Base-by-base conservation (phyloP, 805 yeast genomes). In the Torulaspora delbrueckii region DNA sequence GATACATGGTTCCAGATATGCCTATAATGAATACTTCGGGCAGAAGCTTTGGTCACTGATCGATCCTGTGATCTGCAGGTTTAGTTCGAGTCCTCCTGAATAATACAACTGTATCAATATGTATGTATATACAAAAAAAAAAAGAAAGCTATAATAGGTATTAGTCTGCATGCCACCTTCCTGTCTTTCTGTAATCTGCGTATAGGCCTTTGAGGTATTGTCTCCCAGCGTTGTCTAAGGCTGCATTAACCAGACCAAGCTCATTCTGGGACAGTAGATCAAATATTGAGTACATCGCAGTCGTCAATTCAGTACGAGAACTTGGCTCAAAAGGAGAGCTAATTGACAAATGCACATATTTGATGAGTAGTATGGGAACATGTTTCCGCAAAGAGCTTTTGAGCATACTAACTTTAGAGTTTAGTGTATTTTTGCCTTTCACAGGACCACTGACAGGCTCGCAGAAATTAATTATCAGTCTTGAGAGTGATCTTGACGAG, bases 221-320 rank as follows among this genome's bases (percentile, higher is more conserved):
- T 54, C 86, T 77, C 3, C 93, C 84, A 32, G 85, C 77, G 18
- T 68, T 60, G 54, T 91, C 96, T 55, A 89, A 66, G 5, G 82
- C 74, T 3, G 81, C 72, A 57, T 78, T 85, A 16, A 84, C 74
- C 27, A 79, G 62, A 42, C 72, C 75, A 43, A 89, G 65, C 54
- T 89, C 96, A 31, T 73, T 72, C 31, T 72, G 73, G 0, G 95
- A 82, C 28, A 89, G 61, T 1, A 85, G 74, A 57, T 85, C 89
- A 56, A 90, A 79, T 2, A 86, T 68, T 40, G 76, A 65, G 55
- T 75, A 86, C 13, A 86, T 63, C 1, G 85, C 86, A 0, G 73
- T 65, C 12, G 74, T 63, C 25, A 91, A 52, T 10, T 69, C 70
- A 10, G 74, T 76, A 55, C 75, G 77, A 12, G 78, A 66, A 2